phyloP scores from a whole-genome alignment of 306 rosid species.

The Lathyrus oleraceus region DNA sequence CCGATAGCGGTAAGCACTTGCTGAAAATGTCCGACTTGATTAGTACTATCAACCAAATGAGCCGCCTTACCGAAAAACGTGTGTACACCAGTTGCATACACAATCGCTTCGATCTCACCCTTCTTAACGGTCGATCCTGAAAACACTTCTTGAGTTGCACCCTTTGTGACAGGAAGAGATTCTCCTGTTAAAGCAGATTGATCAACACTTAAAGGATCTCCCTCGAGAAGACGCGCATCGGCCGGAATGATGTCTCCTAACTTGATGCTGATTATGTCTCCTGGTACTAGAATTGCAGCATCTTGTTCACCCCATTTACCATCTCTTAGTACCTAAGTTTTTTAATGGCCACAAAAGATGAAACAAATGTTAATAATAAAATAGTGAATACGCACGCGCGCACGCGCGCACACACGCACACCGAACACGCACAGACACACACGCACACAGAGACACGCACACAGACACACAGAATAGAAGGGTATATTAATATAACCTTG shows the following conservation, averaged over 20 bases:
- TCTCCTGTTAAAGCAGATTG: constrained; percentile 97
- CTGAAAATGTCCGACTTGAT: constrained; percentile 97
- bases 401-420: too few species aligned
- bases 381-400: not conserved
- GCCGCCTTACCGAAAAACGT: constrained; percentile 97
- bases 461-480: too few species aligned
- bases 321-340: constrained; percentile 73
- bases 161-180: constrained; percentile 88
- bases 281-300: constrained; percentile 90
- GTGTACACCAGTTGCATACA: constrained; percentile 93
- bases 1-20: constrained; percentile 95
- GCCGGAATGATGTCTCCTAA: constrained; percentile 95
- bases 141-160: constrained; percentile 77
- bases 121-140: constrained; percentile 95
- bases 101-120: constrained; percentile 95
- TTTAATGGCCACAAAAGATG: constrained; percentile 7
- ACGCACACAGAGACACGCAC: too few species aligned
- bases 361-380: constrained; percentile 1
- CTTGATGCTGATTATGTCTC: constrained; percentile 90
- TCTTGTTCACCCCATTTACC: constrained; percentile 90
- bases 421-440: too few species aligned
- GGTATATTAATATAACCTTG: constrained; percentile 46
- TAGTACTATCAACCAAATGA: constrained; percentile 91
- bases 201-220: constrained; percentile 89
- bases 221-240: constrained; percentile 96